Evolutionary conservation across 176 grass and related monocot species (phyloP), one percentile per base, ranked within the genome.

Genomic region (Oryza glaberrima): DNA sequence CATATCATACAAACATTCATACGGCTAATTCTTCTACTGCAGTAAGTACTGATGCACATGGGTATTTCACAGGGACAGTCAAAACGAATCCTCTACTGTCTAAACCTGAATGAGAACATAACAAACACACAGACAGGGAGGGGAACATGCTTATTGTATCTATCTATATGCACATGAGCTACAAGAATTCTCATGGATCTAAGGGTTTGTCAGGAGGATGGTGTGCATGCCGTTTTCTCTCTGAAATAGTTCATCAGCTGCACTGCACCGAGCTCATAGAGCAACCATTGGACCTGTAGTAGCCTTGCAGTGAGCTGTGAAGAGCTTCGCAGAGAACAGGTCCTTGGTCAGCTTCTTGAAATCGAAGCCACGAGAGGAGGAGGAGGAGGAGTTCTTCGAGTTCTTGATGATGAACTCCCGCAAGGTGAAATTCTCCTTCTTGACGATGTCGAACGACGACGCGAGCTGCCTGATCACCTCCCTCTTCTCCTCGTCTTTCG

Each of bases 401-500:
- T 45, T 78, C 65, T 82, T 95, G 43, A 44, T 44, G 65, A 87
- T 32, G 67, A 32, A 56, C 40, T 86, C 92, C 8, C 90, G 83
- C 83, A 99, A 61, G 26, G 76, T 77, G 4, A 25, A 67, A 34
- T 96, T 96, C 86, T 96, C 91, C 72, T 92, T 83, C 80, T 89
- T 83, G 61, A 95, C 69, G 51, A 96, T 83, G 77, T 89, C 78
- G n/a, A 94, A 84, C 20, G 91, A 87, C 26, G 88, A 81, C 11
- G 89, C 79, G 13, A 96, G 90, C 52, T 99, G 96, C 79, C 96
- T 90, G 84, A 99, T 99, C 1, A 89, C 93, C 88, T 99, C 96
- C 89, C 96, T 91, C 84, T 99, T 99, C 81, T 99, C 93, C 84
- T 99, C 93, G 16, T 96, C 87, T 85, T 98, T 98, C 5, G 9